Evolutionary conservation across 2,329 filamentous ascomycete species (phyloP).

Genomic region (Trichoderma koningiopsis): DNA sequence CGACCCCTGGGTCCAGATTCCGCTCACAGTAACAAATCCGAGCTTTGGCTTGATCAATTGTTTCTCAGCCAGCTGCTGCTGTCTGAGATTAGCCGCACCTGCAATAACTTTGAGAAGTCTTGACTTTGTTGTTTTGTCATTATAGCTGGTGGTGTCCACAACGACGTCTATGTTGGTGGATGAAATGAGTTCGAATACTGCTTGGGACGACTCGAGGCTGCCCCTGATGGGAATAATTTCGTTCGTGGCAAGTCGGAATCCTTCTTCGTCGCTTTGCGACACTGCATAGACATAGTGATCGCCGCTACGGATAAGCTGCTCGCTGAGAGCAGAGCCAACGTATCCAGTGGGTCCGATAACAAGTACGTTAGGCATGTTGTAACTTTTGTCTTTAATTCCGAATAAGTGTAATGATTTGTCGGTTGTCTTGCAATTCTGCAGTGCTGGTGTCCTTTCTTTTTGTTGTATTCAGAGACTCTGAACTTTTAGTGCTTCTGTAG

Average conservation of each 20-base stretch:
- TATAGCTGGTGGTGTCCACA: background rate
- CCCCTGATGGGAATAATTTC: background rate
- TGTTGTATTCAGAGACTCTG: background rate
- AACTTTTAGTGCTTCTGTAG: background rate
- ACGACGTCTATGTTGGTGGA: background rate
- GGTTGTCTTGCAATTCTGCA: background rate
- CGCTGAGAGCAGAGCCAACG: background rate
- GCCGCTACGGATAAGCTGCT: background rate
- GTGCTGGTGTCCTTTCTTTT: background rate
- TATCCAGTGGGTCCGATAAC: conserved; percentile 1
- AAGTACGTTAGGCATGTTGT: conserved; percentile 1
- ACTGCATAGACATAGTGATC: conserved; percentile 2
- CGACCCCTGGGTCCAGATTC: background rate
- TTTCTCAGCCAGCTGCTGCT: background rate
- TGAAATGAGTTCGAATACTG: background rate
- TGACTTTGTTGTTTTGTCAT: background rate
- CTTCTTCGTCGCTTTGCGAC: background rate
- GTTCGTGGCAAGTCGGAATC: background rate
- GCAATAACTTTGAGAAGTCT: background rate
- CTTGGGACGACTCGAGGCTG: background rate
- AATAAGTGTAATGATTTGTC: background rate
- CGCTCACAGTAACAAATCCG: background rate
- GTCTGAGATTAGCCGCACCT: background rate
- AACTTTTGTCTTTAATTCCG: background rate
- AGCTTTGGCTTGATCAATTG: background rate